These are phyloP conservation scores for Coriaria nepalensis DNA, from an alignment of 306 rosid genomes.

Conservation along the genomic window DNA sequence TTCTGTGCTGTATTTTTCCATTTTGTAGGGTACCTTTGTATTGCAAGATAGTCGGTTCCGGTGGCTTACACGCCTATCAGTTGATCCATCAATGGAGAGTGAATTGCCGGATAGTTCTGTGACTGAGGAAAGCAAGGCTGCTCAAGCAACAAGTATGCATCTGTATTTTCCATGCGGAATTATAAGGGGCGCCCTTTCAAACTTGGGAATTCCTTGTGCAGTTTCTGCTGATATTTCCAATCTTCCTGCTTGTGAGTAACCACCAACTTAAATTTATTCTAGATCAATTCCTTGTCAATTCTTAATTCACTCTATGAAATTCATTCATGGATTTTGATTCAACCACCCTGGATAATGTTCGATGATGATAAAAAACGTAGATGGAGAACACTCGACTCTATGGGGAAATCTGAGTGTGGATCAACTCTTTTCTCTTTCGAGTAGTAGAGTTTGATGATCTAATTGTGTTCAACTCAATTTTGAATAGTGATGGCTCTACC, in stretches of 20 bases:
- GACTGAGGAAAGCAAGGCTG: constrained; percentile 45
- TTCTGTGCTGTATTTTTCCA: constrained; percentile 9
- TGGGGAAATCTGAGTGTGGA: no score
- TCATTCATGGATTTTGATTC: neutral
- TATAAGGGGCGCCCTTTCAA: constrained; percentile 91
- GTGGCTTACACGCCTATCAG: constrained; percentile 78
- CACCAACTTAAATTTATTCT: neutral
- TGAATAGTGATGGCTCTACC: neutral
- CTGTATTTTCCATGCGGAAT: constrained; percentile 92
- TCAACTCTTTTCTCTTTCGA: no score
- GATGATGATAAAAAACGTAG: no score
- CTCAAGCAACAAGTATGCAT: constrained; percentile 78
- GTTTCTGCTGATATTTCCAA: constrained; percentile 84
- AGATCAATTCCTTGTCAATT: neutral
- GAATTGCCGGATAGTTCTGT: constrained; percentile 43
- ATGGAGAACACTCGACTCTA: no score
- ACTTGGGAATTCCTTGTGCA: constrained; percentile 93
- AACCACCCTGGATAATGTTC: neutral
- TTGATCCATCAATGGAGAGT: constrained; percentile 46
- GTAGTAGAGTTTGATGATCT: no score
- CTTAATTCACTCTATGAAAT: neutral
- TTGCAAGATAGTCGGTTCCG: constrained; percentile 84
- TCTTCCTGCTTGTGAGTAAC: constrained; percentile 84
- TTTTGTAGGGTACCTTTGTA: constrained; percentile 81
- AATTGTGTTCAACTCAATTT: neutral